Evolutionary conservation across 1,139 yeast genomes (phyloP), one percentile per base, ranked within the genome.

Genomic region (Ashbya aceris): DNA sequence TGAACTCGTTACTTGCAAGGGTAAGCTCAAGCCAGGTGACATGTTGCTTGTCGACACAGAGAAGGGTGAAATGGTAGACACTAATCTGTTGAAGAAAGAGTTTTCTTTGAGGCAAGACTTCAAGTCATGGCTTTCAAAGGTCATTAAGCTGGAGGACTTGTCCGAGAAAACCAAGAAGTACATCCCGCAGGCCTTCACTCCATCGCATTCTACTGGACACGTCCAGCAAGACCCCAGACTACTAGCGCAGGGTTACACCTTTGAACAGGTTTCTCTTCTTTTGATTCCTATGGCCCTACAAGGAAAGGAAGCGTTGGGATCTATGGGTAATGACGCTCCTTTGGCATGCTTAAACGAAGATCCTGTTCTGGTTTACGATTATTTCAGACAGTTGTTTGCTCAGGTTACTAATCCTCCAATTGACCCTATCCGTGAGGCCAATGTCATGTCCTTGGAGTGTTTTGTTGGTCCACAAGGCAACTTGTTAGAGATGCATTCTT

Each of bases 261-360:
- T 81, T 57, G 98, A 91, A 68, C 97, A 91, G 67, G 73, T 89
- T 48, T 76, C 86, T 35, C 65, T 85, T 47, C 70, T 91, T 36
- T 71, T 91, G 54, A 94, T 85, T 7, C 97, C 97, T 51, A 91
- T 91, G 98, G 97, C 95, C 35, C 59, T 73, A 36, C 83, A 78
- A 54, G 96, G 91, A 48, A 87, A 87, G 60, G 98, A 91, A 68
- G 89, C 96, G 5, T 73, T 91, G 45, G 97, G 98, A 27, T 87
- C 96, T 10, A 91, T 91, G 98, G 98, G 98, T 73, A 89, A 89
- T 61, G 98, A 91, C 61, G 80, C 91, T 45, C 95, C 97, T n/a
- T 73, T 91, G 53, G 97, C 98, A 1, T 91, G 98, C 67, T 69
- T 91, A 52, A 83, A 95, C 38, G 91, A 85, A 60, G 95, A 87